Conservation (phyloP, 2,329 filamentous ascomycete genomes). For the Scedosporium apiospermum region DNA sequence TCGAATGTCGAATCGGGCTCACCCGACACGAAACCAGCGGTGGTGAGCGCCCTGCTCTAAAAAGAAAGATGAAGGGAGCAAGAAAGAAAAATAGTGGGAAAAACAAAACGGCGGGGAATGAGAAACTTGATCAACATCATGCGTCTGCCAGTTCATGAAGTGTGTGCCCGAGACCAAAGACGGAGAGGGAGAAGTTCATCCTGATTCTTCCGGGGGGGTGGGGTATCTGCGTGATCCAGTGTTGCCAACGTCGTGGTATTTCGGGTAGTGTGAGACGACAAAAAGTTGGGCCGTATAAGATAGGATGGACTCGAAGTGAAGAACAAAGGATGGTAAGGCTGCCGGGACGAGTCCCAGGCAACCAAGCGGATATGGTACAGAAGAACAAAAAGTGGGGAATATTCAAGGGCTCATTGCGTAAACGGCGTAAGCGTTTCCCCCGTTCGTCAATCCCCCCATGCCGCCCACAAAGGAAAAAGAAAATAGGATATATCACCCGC, state of each 20-base stretch:
- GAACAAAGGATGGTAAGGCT: neutral
- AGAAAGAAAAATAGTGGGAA: neutral
- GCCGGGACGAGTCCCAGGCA: neutral
- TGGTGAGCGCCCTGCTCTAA: neutral
- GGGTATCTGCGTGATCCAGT: neutral
- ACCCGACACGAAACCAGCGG: slow-evolving; percentile 1
- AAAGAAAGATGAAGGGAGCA: neutral
- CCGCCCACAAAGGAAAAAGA: neutral
- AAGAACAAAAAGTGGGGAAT: neutral
- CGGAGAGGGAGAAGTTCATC: neutral
- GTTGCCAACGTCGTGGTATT: neutral
- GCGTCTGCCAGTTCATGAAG: neutral
- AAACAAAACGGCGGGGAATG: too few relatives aligned
- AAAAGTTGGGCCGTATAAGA: neutral
- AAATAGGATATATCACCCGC: neutral
- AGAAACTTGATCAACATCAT: neutral
- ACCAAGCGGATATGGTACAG: slow-evolving; percentile 1
- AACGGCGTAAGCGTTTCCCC: neutral
- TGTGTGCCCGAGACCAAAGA: neutral
- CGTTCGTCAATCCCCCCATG: neutral
- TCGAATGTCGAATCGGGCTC: neutral
- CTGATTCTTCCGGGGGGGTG: neutral
- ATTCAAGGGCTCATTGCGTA: neutral
- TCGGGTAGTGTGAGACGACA: neutral
- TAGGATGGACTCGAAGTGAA: neutral